Percentiles rank a stretch among this genome's conserved stretches.
phyloP scores from a whole-genome alignment of 768 basidiomycete genomes.

The Podaxis pistillaris region DNA sequence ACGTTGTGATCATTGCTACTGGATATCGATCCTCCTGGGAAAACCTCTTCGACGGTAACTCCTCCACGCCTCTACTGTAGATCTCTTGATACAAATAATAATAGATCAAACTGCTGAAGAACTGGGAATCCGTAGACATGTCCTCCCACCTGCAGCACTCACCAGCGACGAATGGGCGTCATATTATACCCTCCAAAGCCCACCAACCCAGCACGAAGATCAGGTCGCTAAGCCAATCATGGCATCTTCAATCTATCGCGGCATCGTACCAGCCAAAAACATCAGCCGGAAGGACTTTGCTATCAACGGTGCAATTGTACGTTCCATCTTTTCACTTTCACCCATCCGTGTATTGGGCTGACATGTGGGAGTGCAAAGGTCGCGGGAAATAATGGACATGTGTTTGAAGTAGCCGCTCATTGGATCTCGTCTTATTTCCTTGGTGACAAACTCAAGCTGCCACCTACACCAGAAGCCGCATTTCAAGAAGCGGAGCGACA shows the following conservation, averaged over 20 bases:
- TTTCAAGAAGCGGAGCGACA: conserved; percentile 38
- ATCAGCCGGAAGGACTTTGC: conserved; percentile 56
- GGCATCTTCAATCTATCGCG: conserved; percentile 46
- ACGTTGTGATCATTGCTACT: too few relatives aligned
- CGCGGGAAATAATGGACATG: conserved; percentile 25
- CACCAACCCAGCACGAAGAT: not conserved
- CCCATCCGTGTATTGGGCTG: not conserved
- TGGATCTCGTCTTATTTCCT: too few relatives aligned
- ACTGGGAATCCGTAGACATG: conserved; percentile 46
- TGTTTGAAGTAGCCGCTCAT: too few relatives aligned
- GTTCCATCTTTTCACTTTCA: conserved; percentile 18
- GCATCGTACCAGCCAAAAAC: conserved; percentile 61
- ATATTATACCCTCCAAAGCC: not conserved
- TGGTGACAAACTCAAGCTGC: too few relatives aligned
- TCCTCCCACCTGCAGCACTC: conserved; percentile 19
- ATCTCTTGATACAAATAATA: too few relatives aligned
- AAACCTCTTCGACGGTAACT: too few relatives aligned
- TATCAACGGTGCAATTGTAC: conserved; percentile 63
- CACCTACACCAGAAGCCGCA: conserved; percentile 41
- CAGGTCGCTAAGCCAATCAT: not conserved
- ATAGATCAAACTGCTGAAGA: conserved; percentile 46
- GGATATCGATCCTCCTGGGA: too few relatives aligned
- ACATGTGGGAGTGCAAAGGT: conserved; percentile 33
- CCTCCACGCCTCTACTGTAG: too few relatives aligned
- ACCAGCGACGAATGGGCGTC: conserved; percentile 6